These are phyloP conservation scores for Jasminum sambac DNA, from an alignment of 257 asterid species.

Conservation along the genomic window DNA sequence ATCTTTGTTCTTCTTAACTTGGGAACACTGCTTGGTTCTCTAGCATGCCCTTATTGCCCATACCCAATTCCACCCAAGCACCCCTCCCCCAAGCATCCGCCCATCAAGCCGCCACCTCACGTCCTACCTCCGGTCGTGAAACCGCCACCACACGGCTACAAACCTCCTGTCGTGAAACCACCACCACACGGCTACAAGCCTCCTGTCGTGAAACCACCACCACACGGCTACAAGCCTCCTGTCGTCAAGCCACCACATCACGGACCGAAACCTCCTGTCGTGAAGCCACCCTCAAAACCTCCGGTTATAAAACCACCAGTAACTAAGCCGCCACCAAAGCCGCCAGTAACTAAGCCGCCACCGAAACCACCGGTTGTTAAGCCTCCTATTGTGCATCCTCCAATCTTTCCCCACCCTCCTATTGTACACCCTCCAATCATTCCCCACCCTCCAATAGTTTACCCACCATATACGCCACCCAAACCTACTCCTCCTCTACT, in stretches of 20 bases:
- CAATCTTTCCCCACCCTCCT: constrained; percentile 25
- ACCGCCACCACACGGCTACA: constrained; percentile 24
- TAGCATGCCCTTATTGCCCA: constrained; percentile 61
- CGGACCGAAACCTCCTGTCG: constrained; percentile 23
- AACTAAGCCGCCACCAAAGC: constrained; percentile 32
- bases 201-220: constrained; percentile 12
- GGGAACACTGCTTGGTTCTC: constrained; percentile 40
- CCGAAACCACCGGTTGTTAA: constrained; percentile 39
- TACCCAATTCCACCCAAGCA: constrained; percentile 40
- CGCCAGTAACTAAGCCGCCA: constrained; percentile 45
- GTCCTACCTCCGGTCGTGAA: constrained; percentile 25
- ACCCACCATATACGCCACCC: constrained; percentile 21
- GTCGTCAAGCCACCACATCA: constrained; percentile 13
- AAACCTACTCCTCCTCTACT: constrained; percentile 29
- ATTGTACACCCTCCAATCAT: constrained; percentile 11
- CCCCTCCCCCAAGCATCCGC: constrained; percentile 39
- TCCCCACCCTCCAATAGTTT: constrained; percentile 10
- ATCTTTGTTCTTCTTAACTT: constrained; percentile 42
- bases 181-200: constrained; percentile 9
- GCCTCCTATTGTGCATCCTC: constrained; percentile 30
- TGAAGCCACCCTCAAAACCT: constrained; percentile 30
- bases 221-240: constrained; percentile 12
- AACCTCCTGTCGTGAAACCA: constrained; percentile 19
- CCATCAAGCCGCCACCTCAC: constrained; percentile 25
- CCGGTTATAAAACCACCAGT: constrained; percentile 25